Evolutionary conservation across 345 rosid species (phyloP), one percentile per base, ranked within the genome.

Genomic region (Draba incana): DNA sequence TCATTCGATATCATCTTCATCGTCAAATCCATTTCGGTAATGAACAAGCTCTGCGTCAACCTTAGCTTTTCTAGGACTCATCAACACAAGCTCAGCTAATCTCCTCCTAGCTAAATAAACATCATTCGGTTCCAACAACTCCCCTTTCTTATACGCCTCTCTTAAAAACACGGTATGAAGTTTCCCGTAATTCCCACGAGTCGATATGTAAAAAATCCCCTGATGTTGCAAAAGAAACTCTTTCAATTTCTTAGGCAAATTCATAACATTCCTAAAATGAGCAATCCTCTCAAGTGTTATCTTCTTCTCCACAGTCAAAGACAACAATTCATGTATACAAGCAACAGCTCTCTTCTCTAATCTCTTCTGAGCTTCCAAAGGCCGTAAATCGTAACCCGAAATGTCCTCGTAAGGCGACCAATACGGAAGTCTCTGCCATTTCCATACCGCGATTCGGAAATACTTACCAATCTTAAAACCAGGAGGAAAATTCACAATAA

Each of bases 311-410:
- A 89, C 88, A 0, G 97, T 89, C 81, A 89, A 56, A 0, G 93
- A 84, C 71, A 94, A 15, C 80, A 94, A 47, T 65, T 91, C 99
- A 53, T 94, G 98, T 55, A 92, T 94, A 8, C 83, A 81, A 1
- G 99, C 99, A 5, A 92, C 92, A 0, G 88, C 98, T 79, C 97
- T 85, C 86, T 94, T 94, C 84, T 94, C 97, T 83, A 94, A 71
- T 62, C 98, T 82, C 81, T 87, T 91, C 76, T 89, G 96, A 1
- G 98, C 96, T 82, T 94, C 98, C 35, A 92, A 46, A 0, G 99
- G 87, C 81, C 98, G 84, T 82, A 85, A 62, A 70, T 90, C 96
- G 76, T 93, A 93, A 4, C 92, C 89, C 0, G 87, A 86, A 24
- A 94, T 78, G 59, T 89, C 93, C 81, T 94, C 98, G 47, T 91